A percentile compares a stretch with the other conserved stretches of the same genome.
Conservation (phyloP, 345 rosid species). For the Chamaenerion angustifolium region DNA sequence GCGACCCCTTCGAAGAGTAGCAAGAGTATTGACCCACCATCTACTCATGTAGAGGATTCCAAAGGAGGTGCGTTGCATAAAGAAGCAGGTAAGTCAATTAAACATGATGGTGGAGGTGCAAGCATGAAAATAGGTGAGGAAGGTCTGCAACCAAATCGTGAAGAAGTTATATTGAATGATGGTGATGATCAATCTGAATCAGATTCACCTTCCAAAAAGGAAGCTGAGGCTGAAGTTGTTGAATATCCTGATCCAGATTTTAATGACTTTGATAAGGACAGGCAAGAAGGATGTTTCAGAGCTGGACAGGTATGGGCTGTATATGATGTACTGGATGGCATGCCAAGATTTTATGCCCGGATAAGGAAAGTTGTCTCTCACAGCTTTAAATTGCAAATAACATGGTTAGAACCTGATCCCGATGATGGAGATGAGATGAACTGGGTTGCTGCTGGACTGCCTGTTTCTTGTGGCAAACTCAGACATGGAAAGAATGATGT, state of each 20-base stretch:
- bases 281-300: slow-evolving; percentile 30
- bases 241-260: slow-evolving; percentile 53
- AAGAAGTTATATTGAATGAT: slow-evolving; percentile 7
- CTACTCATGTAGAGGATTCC: slow-evolving; percentile 11
- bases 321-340: slow-evolving; percentile 42
- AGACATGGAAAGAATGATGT: slow-evolving; percentile 18
- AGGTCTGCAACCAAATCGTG: slow-evolving; percentile 9
- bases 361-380: slow-evolving; percentile 35
- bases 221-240: slow-evolving; percentile 16
- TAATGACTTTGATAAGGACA: slow-evolving; percentile 41
- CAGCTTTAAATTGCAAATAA: slow-evolving; percentile 34
- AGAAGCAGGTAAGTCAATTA: slow-evolving; percentile 9
- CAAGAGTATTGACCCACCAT: slow-evolving; percentile 17
- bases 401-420: slow-evolving; percentile 73
- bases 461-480: slow-evolving; percentile 59
- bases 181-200: slow-evolving; percentile 32
- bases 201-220: slow-evolving; percentile 14
- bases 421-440: slow-evolving; percentile 26
- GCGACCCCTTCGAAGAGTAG: slow-evolving; percentile 18
- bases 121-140: slow-evolving; percentile 13
- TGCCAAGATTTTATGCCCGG: slow-evolving; percentile 82
- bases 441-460: slow-evolving; percentile 41
- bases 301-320: slow-evolving; percentile 68
- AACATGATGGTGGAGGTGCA: slow-evolving; percentile 13
- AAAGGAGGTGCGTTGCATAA: slow-evolving; percentile 11